Evolutionary conservation across 768 basidiomycete species (phyloP).

Genomic region (Podaxis mareebaensis): DNA sequence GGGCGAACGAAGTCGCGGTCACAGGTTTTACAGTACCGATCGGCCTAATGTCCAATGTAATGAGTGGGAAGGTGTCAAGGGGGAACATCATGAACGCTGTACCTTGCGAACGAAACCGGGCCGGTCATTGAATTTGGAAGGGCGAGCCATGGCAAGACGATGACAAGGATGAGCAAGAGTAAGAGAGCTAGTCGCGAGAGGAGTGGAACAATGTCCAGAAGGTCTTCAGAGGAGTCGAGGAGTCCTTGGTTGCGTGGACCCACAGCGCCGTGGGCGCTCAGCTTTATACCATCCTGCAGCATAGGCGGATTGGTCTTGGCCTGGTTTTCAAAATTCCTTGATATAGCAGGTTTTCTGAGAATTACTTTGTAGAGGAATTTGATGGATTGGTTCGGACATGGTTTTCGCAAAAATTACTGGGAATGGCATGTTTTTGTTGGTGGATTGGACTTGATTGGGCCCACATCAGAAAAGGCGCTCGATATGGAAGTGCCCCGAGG

Average conservation of each 20-base stretch:
- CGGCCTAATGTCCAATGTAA: not conserved
- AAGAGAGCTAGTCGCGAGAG: not conserved
- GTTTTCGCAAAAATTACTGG: conserved; percentile 8
- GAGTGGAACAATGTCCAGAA: not conserved
- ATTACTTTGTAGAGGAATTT: conserved; percentile 5
- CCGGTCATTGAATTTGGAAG: not conserved
- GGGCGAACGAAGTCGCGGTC: not conserved
- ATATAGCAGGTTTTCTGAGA: not conserved
- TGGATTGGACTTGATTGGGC: not conserved
- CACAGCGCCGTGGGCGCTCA: not conserved
- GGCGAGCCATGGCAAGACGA: not conserved
- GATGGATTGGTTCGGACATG: conserved; percentile 12
- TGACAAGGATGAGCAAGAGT: not conserved
- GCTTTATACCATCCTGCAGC: conserved; percentile 1
- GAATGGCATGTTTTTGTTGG: not conserved
- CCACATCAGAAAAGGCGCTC: not conserved
- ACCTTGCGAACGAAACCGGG: not conserved
- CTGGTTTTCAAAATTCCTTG: conserved; percentile 2
- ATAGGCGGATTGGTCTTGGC: conserved; percentile 13
- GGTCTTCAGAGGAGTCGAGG: not conserved
- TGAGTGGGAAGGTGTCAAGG: not conserved
- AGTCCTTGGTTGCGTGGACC: conserved; percentile 3
- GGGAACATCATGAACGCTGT: not conserved
- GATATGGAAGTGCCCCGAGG: not conserved
- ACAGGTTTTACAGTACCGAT: not conserved